Percentiles rank a stretch among this genome's conserved stretches.
These are phyloP conservation scores for Strigomonas oncopelti DNA, from an alignment of 208 protist genomes.

Conservation along the genomic window DNA sequence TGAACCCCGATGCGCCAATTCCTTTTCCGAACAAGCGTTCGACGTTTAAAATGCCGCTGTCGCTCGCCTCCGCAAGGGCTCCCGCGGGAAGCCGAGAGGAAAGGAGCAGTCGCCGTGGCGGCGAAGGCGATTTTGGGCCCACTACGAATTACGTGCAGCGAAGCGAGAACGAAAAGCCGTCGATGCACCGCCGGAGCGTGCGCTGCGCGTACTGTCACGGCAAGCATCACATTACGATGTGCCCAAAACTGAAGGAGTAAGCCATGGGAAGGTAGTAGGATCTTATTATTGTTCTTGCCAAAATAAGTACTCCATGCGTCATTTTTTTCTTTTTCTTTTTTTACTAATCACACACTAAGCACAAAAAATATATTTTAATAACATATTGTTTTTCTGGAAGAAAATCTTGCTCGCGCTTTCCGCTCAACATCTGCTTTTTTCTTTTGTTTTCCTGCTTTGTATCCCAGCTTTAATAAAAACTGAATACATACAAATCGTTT, in stretches of 20 bases:
- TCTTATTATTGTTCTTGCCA: too few relatives aligned
- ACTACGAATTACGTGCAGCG: slow-evolving; percentile 10
- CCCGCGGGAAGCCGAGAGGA: background rate
- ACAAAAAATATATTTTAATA: background rate
- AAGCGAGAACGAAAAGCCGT: slow-evolving; percentile 41
- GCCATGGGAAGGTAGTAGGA: too few relatives aligned
- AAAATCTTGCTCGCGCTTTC: background rate
- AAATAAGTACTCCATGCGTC: background rate
- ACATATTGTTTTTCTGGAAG: background rate
- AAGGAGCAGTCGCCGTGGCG: too few relatives aligned
- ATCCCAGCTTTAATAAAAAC: background rate
- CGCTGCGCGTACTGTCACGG: slow-evolving; percentile 83
- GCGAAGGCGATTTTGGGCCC: too few relatives aligned
- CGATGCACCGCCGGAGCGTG: slow-evolving; percentile 50
- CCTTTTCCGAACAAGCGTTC: background rate
- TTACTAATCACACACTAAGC: slow-evolving; percentile 1
- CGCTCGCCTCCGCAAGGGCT: background rate
- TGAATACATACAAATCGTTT: background rate
- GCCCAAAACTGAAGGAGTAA: slow-evolving; percentile 40
- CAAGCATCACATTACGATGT: slow-evolving; percentile 69
- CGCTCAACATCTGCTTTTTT: background rate
- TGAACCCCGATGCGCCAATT: background rate
- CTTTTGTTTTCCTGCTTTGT: background rate
- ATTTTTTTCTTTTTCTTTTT: slow-evolving; percentile 7
- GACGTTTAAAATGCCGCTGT: background rate